Evolutionary conservation across 495 filamentous ascomycete species (phyloP), one percentile per base, ranked within the genome.

Genomic region (Aspergillus saccharolyticus): DNA sequence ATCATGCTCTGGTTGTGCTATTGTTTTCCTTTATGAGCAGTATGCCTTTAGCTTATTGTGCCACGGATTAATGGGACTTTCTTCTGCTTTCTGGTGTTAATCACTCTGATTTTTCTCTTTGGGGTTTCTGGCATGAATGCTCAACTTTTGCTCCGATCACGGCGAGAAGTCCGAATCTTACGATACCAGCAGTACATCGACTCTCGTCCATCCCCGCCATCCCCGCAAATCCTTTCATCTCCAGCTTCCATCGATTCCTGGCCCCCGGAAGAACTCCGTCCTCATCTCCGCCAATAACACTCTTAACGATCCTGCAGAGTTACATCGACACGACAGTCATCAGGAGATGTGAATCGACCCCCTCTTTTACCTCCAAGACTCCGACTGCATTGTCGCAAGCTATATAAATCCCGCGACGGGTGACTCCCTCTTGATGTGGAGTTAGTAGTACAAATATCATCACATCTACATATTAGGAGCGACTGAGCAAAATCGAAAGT

Each of bases 1-100:
- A 16, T 25, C 28, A 28, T 19, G 24, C 63, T 67, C 49, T 52
- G 56, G 53, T 56, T 50, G 25, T 28, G 4, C 3, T 28, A 9
- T 28, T 28, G 25, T 67, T 63, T 72, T 63, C 59, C 66, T 72
- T 68, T 66, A 58, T 63, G 30, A 49, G 43, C 57, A 44, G 45
- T 19, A 42, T 19, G 12, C 20, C 33, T 53, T 50, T 46, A 19
- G 16, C 25, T n/a, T 49, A 28, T 48, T 42, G 20, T 42, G 28
- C 28, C 24, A 56, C 54, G 54, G 54, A 49, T 49, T 49, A 49
- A 56, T 56, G 54, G 43, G 62, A 53, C 25, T 53, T 17, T 48
- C 53, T 20, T 53, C 54, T 55, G 48, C 49, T 53, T 56, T 55
- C 30, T 42, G 54, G n/a, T 28, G 25, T 4, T 43, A 44, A 50